Percentiles rank a stretch among this genome's conserved stretches.
Conservation (phyloP, 2,329 filamentous ascomycete species). For the Ramularia endophylla region DNA sequence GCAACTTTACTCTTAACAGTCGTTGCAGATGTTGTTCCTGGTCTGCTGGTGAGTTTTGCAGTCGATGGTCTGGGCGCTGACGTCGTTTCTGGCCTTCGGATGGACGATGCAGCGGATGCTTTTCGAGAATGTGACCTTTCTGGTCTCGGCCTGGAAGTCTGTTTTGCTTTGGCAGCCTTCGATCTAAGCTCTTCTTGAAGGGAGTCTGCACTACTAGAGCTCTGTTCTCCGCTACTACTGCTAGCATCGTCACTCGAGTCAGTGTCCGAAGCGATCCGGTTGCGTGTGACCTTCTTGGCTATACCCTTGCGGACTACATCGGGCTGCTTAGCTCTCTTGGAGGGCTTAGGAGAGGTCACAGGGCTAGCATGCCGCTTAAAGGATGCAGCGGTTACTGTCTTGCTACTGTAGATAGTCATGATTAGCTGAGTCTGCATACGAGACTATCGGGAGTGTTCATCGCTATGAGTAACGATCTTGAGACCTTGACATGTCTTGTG, state of each 20-base stretch:
- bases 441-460: no score
- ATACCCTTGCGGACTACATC: constrained; percentile 17
- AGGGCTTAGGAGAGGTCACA: not conserved
- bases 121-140: not conserved
- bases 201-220: constrained; percentile 9
- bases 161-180: not conserved
- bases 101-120: not conserved
- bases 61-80: not conserved
- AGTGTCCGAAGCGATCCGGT: not conserved
- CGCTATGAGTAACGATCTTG: no score
- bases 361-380: no score
- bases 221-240: constrained; percentile 2
- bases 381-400: no score
- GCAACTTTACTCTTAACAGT: no score
- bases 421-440: no score
- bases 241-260: constrained; percentile 7
- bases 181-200: constrained; percentile 8
- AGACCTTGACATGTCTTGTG: no score
- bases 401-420: no score
- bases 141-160: not conserved
- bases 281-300: constrained; percentile 15
- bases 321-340: constrained; percentile 1
- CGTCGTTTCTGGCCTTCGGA: constrained; percentile 2
- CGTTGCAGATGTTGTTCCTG: no score
- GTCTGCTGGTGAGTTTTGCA: no score